Evolutionary conservation across 2,329 filamentous ascomycete species (phyloP), one percentile per base, ranked within the genome.

Genomic region (Cladorrhinum sp.): DNA sequence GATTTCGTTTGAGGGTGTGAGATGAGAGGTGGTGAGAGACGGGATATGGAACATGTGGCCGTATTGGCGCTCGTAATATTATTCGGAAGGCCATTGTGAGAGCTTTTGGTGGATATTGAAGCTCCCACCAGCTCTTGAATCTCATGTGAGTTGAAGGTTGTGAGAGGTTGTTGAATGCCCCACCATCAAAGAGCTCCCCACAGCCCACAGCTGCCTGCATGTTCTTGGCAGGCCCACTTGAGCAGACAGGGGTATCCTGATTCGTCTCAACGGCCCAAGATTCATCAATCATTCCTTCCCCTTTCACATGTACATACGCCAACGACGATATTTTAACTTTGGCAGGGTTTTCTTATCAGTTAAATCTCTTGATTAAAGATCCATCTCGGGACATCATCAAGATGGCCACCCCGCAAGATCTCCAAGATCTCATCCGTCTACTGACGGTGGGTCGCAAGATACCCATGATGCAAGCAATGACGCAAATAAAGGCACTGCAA

Each of bases 351-450:
- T 41, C 27, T 32, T 20, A 20, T 20, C 8, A 20, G 55, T 32
- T 10, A n/a, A 20, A 24, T 20, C 22, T 18, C 48, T 38, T 24
- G 36, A 16, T n/a, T n/a, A 41, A 41, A 41, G 16, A 9, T 13
- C 36, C 16, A 5, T 18, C 16, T 5, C 23, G n/a, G 3, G 50
- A 24, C 9, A 22, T 23, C 13, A 22, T n/a, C 49, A 50, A 27
- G 9, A 85, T 85, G 83, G 77, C 81, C 7, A 76, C 80, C 1
- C 82, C 85, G 64, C 78, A 83, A 62, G 84, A 87, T 65, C 72
- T 87, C 22, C 83, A 87, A 66, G 84, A 85, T 68, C 78, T 87
- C 16, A 76, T 87, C 57, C 83, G 84, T 51, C 77, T 87, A 58
- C 74, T 87, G 65, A 87, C 82, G 2, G 77, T 69, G 23, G 63